Evolutionary conservation across 768 basidiomycete species (phyloP), one percentile per base, ranked within the genome.

Genomic region (Tylopilus sp.): DNA sequence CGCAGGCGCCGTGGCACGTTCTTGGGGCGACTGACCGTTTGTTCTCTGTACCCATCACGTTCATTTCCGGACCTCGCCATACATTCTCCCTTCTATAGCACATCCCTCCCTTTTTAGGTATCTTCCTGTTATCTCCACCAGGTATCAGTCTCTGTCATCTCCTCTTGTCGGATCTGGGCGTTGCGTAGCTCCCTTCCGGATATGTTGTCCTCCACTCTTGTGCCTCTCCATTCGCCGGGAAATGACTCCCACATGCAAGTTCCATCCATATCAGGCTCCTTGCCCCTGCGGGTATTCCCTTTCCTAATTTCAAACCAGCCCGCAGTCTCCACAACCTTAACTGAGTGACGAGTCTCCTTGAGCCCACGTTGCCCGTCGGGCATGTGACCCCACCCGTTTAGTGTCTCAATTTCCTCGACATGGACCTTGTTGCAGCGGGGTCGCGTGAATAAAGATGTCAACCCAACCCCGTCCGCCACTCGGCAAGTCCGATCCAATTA

Each of bases 111-210:
- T 52, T 57, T 67, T 63, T 54, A 43, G 58, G 61, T 48, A 62
- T 61, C 50, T 55, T 56, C 48, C 44, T 64, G 65, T 60, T 71
- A 70, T 68, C 65, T 67, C 70, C 64, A 70, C 63, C 60, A 71
- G 68, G 68, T 55, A 46, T 53, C 54, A 43, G 53, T 45, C 62
- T 59, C 54, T 61, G 50, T 60, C 55, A 55, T 57, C 55, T 59
- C 43, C 48, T 44, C 48, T 41, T 57, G 56, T 58, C 69, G 60
- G 63, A 71, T 69, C 70, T 71, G 53, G 65, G 43, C 37, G 45
- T 58, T 58, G 60, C 58, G 50, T 55, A 58, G 53, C 53, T 41
- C 51, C 63, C 50, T 67, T 60, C 66, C 64, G 47, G 54, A 58
- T 63, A 58, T 63, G 60, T 65, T 64, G 41, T 60, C 55, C 63